Conservation (phyloP, 73 alveolate species). For the Stentor coeruleus region DNA sequence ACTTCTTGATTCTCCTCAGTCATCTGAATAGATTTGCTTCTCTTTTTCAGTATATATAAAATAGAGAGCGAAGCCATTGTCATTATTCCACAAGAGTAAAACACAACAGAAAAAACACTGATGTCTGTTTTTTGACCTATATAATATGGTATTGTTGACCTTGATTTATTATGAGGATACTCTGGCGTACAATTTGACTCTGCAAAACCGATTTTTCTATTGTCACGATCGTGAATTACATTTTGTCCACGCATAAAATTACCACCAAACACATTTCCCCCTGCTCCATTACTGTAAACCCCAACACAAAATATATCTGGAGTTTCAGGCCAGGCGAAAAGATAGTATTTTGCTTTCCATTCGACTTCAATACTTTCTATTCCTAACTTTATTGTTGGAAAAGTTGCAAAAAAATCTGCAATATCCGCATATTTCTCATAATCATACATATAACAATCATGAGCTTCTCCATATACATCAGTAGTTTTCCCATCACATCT, state of each 20-base stretch:
- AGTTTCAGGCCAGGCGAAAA: constrained; percentile 20
- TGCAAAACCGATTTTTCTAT: constrained; percentile 6
- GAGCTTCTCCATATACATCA: background rate
- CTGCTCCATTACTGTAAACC: background rate
- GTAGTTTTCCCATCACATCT: background rate
- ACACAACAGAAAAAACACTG: too few relatives aligned
- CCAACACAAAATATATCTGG: constrained; percentile 23
- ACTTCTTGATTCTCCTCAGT: too few relatives aligned
- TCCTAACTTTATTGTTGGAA: background rate
- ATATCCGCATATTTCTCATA: background rate
- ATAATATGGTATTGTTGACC: too few relatives aligned
- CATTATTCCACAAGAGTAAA: too few relatives aligned
- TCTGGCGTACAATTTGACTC: constrained; percentile 3
- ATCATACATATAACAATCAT: constrained; percentile 3
- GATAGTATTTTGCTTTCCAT: background rate
- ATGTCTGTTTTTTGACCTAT: too few relatives aligned
- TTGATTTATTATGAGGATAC: background rate
- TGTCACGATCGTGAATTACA: background rate
- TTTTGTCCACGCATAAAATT: constrained; percentile 19
- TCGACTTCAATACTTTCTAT: background rate
- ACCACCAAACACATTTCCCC: background rate
- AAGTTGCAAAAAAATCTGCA: background rate
- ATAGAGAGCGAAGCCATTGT: too few relatives aligned
- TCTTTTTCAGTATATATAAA: too few relatives aligned
- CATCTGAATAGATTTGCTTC: too few relatives aligned